A percentile compares a stretch with the other conserved stretches of the same genome.
Evolutionary conservation across 139 green algal species (phyloP).

Genomic region (Mesotaenium endlicherianum): DNA sequence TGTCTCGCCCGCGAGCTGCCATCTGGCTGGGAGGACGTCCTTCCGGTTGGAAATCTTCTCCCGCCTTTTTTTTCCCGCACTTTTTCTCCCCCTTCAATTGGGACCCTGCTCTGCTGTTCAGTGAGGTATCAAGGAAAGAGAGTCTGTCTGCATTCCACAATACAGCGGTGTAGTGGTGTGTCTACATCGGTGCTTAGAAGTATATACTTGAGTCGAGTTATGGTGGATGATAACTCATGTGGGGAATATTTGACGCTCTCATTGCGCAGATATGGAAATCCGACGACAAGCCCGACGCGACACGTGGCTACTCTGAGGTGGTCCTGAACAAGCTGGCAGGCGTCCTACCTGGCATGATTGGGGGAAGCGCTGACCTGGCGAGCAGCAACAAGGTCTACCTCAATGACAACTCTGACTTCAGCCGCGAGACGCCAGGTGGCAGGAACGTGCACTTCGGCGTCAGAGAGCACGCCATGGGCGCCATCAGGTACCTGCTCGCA

Average conservation of each 20-base stretch:
- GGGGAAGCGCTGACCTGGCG: constrained; percentile 92
- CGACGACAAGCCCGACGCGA: constrained; percentile 93
- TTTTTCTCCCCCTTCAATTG: background rate
- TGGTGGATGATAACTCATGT: too few relatives aligned
- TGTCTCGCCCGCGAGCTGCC: constrained; percentile 77
- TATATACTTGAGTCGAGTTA: too few relatives aligned
- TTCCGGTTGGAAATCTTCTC: constrained; percentile 63
- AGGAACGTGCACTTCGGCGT: constrained; percentile 96
- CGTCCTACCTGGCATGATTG: constrained; percentile 86
- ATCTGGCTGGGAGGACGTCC: constrained; percentile 71
- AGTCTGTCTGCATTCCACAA: too few relatives aligned
- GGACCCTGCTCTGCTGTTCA: too few relatives aligned
- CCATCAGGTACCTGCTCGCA: constrained; percentile 64
- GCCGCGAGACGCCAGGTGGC: constrained; percentile 82
- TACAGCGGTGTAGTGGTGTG: too few relatives aligned
- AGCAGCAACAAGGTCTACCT: constrained; percentile 97
- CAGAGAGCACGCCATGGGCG: constrained; percentile 96
- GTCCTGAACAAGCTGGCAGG: constrained; percentile 90
- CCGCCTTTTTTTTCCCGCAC: background rate
- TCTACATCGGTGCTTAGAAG: too few relatives aligned
- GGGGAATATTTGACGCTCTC: too few relatives aligned
- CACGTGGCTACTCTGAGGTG: constrained; percentile 84
- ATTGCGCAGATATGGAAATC: constrained; percentile 61
- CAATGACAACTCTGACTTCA: constrained; percentile 94
- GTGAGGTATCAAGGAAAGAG: too few relatives aligned